Evolutionary conservation across 345 rosid genomes (phyloP).

Genomic region (Turritis glabra): DNA sequence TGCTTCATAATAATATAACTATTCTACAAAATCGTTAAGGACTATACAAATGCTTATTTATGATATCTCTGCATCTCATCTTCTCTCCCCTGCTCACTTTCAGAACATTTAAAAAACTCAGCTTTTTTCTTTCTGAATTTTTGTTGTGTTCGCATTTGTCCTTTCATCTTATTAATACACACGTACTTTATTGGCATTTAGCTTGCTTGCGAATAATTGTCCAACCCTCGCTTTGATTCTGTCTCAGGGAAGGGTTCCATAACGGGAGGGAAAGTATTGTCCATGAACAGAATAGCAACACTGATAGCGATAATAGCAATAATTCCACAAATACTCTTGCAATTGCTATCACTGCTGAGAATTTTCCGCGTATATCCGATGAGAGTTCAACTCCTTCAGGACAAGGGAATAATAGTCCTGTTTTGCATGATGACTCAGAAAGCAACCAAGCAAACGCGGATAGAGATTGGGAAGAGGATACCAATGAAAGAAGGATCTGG

Average conservation of each 20-base stretch:
- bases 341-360: slow-evolving; percentile 46
- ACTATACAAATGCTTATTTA: not conserved
- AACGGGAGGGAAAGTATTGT: slow-evolving; percentile 59
- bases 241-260: slow-evolving; percentile 85
- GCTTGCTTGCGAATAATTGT: not conserved
- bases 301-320: slow-evolving; percentile 42
- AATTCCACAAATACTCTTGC: slow-evolving; percentile 47
- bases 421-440: slow-evolving; percentile 53
- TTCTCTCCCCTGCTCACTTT: not conserved
- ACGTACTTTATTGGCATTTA: not conserved
- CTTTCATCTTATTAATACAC: not conserved
- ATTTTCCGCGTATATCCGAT: slow-evolving; percentile 42
- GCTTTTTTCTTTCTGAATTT: not conserved
- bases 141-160: slow-evolving; percentile 1
- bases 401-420: slow-evolving; percentile 45
- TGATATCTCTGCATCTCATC: slow-evolving; percentile 7
- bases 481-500: slow-evolving; percentile 49
- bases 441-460: slow-evolving; percentile 43
- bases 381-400: slow-evolving; percentile 50
- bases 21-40: not conserved
- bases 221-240: slow-evolving; percentile 11
- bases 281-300: slow-evolving; percentile 41
- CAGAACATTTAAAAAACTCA: not conserved
- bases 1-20: not conserved
- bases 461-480: slow-evolving; percentile 58